Evolutionary conservation across 2,329 filamentous ascomycete species (phyloP), one percentile per base, ranked within the genome.

Genomic region (Capronia epimyces): DNA sequence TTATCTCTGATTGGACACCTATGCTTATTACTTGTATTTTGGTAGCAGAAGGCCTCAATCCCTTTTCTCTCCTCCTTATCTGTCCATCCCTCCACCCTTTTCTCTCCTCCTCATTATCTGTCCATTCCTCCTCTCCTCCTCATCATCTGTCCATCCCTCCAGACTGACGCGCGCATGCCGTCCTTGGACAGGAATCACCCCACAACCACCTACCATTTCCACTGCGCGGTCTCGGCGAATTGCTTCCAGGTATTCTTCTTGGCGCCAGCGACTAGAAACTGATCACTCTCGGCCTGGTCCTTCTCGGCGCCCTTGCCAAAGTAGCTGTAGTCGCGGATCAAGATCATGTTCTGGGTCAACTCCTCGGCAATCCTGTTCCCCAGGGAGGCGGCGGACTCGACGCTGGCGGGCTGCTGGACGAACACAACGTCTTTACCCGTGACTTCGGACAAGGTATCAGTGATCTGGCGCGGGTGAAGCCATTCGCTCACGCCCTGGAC

Each of bases 271-370:
- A 53, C 16, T 37, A 58, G 45, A 46, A 45, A 58, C n/a, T 41
- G 41, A 34, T 58, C 56, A 32, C 52, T 56, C 43, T 54, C 53
- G 8, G 39, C 53, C 48, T 58, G 56, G 25, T 55, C 53, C 46
- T 61, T 53, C 46, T 61, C 56, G 9, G 56, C 18, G 4, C 58
- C 73, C 8, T 75, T 74, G 3, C 70, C 72, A 59, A 71, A 81
- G 56, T 81, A 81, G 0, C 78, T 77, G 24, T 70, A 75, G 18
- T 75, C 69, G 47, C 73, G 67, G 51, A 81, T 63, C 41, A 81
- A 66, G 34, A 72, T 64, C 63, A 78, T 73, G 53, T 78, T 81
- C 64, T 81, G 73, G 27, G 75, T 64, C 61, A 80, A 50, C 62
- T 81, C 78, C 50, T 75, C 67, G 16, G 69, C 67, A 58, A 67